Conservation (phyloP, 1,284 basidiomycete species). For the Sporisorium iseilematis-ciliati region DNA sequence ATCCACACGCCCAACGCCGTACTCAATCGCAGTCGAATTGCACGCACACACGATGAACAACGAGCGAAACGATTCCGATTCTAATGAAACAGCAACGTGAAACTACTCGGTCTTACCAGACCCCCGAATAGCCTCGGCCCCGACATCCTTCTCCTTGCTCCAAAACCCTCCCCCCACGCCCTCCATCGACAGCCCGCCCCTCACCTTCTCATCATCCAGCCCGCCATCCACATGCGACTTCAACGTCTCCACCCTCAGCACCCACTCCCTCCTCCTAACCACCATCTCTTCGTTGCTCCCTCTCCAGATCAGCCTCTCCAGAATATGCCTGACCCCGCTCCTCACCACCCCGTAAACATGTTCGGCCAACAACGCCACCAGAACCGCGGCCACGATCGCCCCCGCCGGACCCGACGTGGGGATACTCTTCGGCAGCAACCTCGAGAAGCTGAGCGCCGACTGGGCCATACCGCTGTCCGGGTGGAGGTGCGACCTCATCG, state of each 20-base stretch:
- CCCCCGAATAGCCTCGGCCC: conserved; percentile 18
- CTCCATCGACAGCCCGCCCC: conserved; percentile 2
- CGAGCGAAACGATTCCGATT: conserved; percentile 1
- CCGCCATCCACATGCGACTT: conserved; percentile 24
- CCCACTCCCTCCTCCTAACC: conserved; percentile 61
- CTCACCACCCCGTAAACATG: conserved; percentile 61
- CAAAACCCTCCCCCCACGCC: conserved; percentile 29
- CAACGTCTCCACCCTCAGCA: conserved; percentile 47
- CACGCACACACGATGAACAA: not conserved
- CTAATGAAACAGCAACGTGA: not conserved
- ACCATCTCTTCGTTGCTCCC: conserved; percentile 59
- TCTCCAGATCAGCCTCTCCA: conserved; percentile 63
- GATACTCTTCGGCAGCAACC: conserved; percentile 45
- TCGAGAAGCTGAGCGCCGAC: conserved; percentile 45
- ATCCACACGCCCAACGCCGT: not conserved
- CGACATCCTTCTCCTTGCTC: conserved; percentile 43
- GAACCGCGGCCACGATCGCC: conserved; percentile 56
- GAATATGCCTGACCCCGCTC: conserved; percentile 50
- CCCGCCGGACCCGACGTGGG: conserved; percentile 43
- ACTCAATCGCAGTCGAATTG: not conserved
- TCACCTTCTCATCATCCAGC: conserved; percentile 1
- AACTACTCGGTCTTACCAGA: conserved; percentile 28
- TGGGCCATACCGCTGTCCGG: conserved; percentile 16
- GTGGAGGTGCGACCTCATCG: conserved; percentile 56
- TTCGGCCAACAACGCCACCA: conserved; percentile 65